Evolutionary conservation across 768 basidiomycete species (phyloP).

Genomic region (Suillus discolor): DNA sequence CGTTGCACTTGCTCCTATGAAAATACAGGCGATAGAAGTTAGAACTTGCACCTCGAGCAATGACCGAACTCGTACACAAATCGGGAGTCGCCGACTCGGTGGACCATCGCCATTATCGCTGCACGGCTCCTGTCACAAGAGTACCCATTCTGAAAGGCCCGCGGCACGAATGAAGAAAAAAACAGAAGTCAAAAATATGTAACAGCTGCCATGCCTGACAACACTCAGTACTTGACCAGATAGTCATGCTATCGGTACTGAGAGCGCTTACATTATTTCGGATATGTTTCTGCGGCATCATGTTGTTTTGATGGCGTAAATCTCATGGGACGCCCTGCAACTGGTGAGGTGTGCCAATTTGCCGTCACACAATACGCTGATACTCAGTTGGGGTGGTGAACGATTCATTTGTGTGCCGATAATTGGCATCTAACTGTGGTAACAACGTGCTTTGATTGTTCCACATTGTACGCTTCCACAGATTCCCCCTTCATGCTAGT

Average conservation of each 20-base stretch:
- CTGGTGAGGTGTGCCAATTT: background rate
- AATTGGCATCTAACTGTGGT: background rate
- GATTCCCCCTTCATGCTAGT: too few relatives aligned
- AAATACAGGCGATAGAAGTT: conserved; percentile 56
- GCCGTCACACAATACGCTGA: background rate
- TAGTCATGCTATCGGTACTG: background rate
- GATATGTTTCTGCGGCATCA: background rate
- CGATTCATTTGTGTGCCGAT: background rate
- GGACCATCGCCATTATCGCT: background rate
- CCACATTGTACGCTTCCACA: background rate
- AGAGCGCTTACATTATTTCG: background rate
- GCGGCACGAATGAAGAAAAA: conserved; percentile 20
- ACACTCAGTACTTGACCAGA: background rate
- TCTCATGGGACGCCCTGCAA: background rate
- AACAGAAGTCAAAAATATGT: background rate
- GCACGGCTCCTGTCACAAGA: background rate
- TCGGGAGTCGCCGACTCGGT: conserved; percentile 44
- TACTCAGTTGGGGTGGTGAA: background rate
- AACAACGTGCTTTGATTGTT: background rate
- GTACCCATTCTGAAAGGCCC: background rate
- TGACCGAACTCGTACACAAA: conserved; percentile 75
- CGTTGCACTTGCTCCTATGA: conserved; percentile 38
- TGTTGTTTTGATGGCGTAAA: background rate
- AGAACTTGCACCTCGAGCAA: conserved; percentile 62
- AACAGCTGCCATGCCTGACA: background rate